Conservation (phyloP, 1,139 yeast genomes). For the Lodderomyces jiufengensis region DNA sequence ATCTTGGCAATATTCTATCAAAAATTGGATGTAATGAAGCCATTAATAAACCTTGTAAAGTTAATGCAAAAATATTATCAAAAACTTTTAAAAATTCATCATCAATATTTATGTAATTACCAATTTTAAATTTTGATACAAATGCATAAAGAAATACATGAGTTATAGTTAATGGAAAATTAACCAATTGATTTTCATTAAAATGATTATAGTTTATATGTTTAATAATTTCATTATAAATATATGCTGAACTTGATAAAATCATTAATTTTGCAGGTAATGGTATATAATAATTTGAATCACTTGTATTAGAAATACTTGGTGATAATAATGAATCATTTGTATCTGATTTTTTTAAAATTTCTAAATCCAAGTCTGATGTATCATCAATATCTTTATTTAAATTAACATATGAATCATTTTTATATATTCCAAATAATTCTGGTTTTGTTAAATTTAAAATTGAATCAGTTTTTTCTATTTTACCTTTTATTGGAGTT, state of each 20-base stretch:
- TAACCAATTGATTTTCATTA: conserved; percentile 27
- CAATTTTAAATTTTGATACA: conserved; percentile 24
- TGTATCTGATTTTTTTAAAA: background rate
- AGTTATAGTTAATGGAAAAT: conserved; percentile 33
- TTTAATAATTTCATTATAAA: conserved; percentile 49
- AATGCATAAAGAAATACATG: conserved; percentile 32
- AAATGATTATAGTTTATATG: conserved; percentile 51
- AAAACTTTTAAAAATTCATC: conserved; percentile 9
- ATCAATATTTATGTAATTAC: conserved; percentile 8
- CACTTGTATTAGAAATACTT: background rate
- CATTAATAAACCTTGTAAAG: conserved; percentile 56
- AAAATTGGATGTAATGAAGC: conserved; percentile 62
- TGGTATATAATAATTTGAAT: conserved; percentile 10
- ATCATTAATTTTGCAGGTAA: conserved; percentile 24
- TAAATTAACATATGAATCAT: conserved; percentile 32
- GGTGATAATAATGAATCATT: background rate
- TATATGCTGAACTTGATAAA: conserved; percentile 43
- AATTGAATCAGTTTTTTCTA: conserved; percentile 43
- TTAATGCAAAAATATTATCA: conserved; percentile 28
- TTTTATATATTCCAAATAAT: conserved; percentile 47
- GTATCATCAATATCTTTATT: conserved; percentile 24
- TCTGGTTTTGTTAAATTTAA: conserved; percentile 48
- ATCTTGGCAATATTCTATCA: conserved; percentile 46
- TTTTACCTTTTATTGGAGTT: conserved; percentile 14
- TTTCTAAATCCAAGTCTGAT: conserved; percentile 9